These are phyloP conservation scores for Trapa incisa DNA, from an alignment of 345 rosid genomes.

Conservation along the genomic window DNA sequence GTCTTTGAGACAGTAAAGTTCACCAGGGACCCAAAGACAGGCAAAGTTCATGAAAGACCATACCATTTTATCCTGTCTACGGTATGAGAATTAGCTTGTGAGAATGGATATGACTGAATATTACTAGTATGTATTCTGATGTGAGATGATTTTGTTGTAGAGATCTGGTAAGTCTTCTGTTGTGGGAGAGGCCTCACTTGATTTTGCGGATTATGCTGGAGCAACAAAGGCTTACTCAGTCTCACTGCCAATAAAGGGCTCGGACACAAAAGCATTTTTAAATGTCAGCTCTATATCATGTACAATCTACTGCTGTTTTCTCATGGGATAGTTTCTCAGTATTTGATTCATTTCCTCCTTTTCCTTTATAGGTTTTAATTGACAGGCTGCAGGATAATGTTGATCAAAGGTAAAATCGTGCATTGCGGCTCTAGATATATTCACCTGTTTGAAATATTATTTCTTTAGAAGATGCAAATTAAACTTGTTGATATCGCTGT, in stretches of 20 bases:
- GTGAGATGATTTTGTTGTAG: conserved; percentile 25
- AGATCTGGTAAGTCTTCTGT: conserved; percentile 50
- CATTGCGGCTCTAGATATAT: conserved; percentile 5
- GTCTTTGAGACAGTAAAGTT: conserved; percentile 66
- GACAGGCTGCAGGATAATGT: conserved; percentile 49
- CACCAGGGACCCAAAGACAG: conserved; percentile 44
- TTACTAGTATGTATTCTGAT: not conserved
- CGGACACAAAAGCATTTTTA: conserved; percentile 49
- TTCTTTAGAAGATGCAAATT: conserved; percentile 12
- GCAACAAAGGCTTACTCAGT: conserved; percentile 43
- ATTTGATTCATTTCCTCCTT: conserved; percentile 3
- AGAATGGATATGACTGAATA: not conserved
- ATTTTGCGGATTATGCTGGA: conserved; percentile 69
- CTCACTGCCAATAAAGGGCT: conserved; percentile 61
- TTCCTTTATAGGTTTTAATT: conserved; percentile 47
- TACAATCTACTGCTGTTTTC: conserved; percentile 6
- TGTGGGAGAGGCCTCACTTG: conserved; percentile 66
- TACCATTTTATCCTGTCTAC: conserved; percentile 60
- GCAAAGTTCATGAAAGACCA: conserved; percentile 54
- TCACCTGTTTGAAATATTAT: conserved; percentile 5
- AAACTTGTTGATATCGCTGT: conserved; percentile 16
- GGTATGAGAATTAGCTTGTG: conserved; percentile 24
- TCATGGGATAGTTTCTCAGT: not conserved
- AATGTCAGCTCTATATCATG: conserved; percentile 47
- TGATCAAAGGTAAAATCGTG: conserved; percentile 43